A percentile compares a stretch with the other conserved stretches of the same genome.
These are phyloP conservation scores for Coemansia sp. DNA, from an alignment of 192 early-diverging fungal species.

Conservation along the genomic window DNA sequence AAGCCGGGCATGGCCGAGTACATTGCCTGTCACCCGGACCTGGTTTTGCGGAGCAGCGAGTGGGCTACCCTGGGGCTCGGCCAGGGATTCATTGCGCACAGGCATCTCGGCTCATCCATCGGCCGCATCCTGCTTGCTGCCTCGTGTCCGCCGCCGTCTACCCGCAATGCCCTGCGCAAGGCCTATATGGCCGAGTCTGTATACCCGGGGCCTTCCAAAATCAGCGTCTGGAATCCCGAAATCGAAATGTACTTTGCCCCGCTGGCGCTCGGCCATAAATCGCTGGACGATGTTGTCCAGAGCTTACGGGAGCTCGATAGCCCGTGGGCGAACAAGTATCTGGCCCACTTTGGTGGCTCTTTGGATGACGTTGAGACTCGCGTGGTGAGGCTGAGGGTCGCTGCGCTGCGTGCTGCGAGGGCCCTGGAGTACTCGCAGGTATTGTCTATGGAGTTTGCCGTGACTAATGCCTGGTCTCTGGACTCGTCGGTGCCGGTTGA, in stretches of 20 bases:
- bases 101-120: constrained; percentile 14
- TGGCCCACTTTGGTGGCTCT: background rate
- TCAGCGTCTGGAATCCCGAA: constrained; percentile 35
- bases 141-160: constrained; percentile 48
- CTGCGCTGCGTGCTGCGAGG: constrained; percentile 22
- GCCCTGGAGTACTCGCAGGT: constrained; percentile 28
- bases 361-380: background rate
- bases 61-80: constrained; percentile 28
- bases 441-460: constrained; percentile 28
- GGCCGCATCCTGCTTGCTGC: constrained; percentile 43
- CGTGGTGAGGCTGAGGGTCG: constrained; percentile 19
- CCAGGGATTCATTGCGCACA: constrained; percentile 29
- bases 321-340: constrained; percentile 32
- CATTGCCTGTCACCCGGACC: constrained; percentile 19
- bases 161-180: constrained; percentile 41
- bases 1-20: constrained; percentile 36
- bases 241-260: constrained; percentile 37
- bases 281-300: constrained; percentile 6
- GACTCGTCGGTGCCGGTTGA: background rate
- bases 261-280: constrained; percentile 1
- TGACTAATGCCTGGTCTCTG: constrained; percentile 11
- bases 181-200: constrained; percentile 36
- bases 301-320: constrained; percentile 4
- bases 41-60: constrained; percentile 36
- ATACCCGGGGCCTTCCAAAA: constrained; percentile 43